A percentile compares a stretch with the other conserved stretches of the same genome.
Evolutionary conservation across 306 rosid genomes (phyloP).

Genomic region (Nissolia schottii): DNA sequence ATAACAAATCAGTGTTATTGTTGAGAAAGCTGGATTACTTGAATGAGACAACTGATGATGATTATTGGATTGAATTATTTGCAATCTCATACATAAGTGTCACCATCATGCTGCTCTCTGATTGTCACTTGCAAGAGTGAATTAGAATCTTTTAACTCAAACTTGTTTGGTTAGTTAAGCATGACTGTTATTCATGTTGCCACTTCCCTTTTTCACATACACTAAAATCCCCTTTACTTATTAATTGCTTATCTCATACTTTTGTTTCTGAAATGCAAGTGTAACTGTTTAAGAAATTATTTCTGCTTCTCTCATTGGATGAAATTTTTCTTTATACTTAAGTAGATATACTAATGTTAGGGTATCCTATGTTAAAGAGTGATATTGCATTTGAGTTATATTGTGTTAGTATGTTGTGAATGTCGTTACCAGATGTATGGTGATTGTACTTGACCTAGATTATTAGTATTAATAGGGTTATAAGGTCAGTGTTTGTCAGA

Average conservation of each 20-base stretch:
- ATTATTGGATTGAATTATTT: conserved; percentile 19
- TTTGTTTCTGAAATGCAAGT: conserved; percentile 16
- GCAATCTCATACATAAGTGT: neutral
- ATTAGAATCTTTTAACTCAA: neutral
- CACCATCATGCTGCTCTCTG: neutral
- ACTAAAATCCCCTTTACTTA: neutral
- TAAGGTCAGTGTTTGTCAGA: neutral
- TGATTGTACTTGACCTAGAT: conserved; percentile 8
- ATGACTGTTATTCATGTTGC: neutral
- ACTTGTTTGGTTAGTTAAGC: neutral
- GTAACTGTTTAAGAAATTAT: neutral
- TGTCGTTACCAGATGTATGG: neutral
- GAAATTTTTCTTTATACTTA: conserved; percentile 7
- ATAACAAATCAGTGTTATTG: neutral
- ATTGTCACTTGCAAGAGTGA: neutral
- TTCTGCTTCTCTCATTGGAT: neutral
- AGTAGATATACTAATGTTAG: neutral
- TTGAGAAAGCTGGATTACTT: conserved; percentile 1
- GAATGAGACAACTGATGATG: neutral
- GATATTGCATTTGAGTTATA: neutral
- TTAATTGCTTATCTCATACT: neutral
- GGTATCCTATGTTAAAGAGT: neutral
- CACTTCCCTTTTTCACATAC: neutral
- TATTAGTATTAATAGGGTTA: neutral
- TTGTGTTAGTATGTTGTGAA: neutral